phyloP scores from a whole-genome alignment of 306 rosid species.

The Dalbergia cultrata region DNA sequence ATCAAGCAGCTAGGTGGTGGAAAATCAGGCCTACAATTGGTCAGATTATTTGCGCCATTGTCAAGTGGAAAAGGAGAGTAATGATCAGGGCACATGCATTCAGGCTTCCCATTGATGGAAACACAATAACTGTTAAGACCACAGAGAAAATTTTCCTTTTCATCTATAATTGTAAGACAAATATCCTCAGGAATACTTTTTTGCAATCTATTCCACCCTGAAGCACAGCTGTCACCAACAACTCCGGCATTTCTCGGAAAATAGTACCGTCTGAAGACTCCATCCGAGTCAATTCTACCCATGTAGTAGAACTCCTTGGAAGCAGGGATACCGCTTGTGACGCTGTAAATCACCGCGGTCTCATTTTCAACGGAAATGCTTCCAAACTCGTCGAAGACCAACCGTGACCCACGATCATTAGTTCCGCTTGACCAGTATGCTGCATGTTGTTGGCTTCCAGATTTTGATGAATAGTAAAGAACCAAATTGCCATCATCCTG shows the following conservation, averaged over 20 bases:
- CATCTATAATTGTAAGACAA: no score
- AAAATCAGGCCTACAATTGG: conserved; percentile 51
- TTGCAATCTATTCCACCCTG: background rate
- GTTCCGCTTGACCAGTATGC: conserved; percentile 42
- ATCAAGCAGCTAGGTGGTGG: conserved; percentile 29
- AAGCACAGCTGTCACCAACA: background rate
- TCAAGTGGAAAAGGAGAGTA: conserved; percentile 18
- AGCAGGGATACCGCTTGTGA: background rate
- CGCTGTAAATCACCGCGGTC: background rate
- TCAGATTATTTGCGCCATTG: conserved; percentile 7
- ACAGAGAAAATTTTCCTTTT: no score
- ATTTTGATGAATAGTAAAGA: background rate
- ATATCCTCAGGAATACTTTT: no score
- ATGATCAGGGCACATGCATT: conserved; percentile 44
- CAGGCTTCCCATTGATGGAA: background rate
- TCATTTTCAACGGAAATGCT: conserved; percentile 14
- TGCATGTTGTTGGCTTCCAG: no score
- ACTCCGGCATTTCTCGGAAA: no score
- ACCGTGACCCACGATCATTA: background rate
- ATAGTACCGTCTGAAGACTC: background rate
- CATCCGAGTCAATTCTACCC: conserved; percentile 31
- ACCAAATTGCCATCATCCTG: background rate
- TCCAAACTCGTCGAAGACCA: conserved; percentile 46
- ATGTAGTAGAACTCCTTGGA: conserved; percentile 36
- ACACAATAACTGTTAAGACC: no score